Percentiles rank a stretch among this genome's conserved stretches.
Conservation (phyloP, 2,329 filamentous ascomycete species). For the Exophiala oligosperma region DNA sequence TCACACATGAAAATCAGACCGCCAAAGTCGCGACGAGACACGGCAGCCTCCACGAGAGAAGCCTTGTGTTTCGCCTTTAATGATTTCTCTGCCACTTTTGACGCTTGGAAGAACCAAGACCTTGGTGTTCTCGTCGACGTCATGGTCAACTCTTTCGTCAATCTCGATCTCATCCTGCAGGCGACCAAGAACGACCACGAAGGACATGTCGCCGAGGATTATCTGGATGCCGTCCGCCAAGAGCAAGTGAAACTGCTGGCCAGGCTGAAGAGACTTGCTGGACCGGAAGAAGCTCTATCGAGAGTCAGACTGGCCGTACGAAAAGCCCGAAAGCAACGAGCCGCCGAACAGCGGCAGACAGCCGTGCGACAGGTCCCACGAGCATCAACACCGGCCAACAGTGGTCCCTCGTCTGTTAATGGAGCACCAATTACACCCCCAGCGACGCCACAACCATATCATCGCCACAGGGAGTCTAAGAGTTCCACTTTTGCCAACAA, state of each 20-base stretch:
- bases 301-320: constrained; percentile 62
- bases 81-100: constrained; percentile 62
- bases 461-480: constrained; percentile 38
- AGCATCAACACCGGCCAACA: constrained; percentile 20
- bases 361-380: constrained; percentile 26
- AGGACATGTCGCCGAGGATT: constrained; percentile 63
- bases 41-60: constrained; percentile 1
- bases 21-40: background rate
- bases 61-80: constrained; percentile 56
- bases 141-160: constrained; percentile 67
- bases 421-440: constrained; percentile 24
- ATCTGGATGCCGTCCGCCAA: constrained; percentile 64
- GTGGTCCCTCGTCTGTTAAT: constrained; percentile 32
- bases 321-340: constrained; percentile 45
- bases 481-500: constrained; percentile 38
- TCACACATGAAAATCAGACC: constrained; percentile 9
- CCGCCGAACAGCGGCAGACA: constrained; percentile 18
- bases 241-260: constrained; percentile 65
- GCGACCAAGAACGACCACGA: constrained; percentile 63
- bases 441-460: constrained; percentile 35
- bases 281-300: constrained; percentile 59
- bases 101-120: constrained; percentile 66
- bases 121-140: constrained; percentile 63
- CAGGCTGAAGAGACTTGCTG: constrained; percentile 62
- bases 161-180: constrained; percentile 67